These are phyloP conservation scores for Perkinsus chesapeaki DNA, from an alignment of 169 alveolate species.

Conservation along the genomic window DNA sequence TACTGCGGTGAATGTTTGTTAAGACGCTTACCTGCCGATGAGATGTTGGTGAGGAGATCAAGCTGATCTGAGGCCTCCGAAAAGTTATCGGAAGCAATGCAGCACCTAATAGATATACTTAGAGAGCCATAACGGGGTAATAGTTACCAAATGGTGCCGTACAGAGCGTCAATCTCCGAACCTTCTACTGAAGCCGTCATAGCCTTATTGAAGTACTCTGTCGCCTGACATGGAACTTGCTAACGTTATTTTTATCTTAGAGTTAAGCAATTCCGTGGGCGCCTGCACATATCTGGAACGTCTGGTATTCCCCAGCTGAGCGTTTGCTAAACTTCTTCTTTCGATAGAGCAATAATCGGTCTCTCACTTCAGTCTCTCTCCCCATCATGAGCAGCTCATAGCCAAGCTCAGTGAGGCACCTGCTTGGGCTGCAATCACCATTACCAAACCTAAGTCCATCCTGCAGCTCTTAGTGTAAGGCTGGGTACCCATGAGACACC, in stretches of 20 bases:
- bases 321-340: background rate
- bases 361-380: background rate
- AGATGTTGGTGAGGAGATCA: slow-evolving; percentile 26
- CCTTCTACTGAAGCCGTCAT: background rate
- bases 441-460: background rate
- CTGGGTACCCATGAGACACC: background rate
- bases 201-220: background rate
- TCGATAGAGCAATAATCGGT: background rate
- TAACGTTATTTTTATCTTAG: no score
- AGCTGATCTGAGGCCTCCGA: slow-evolving; percentile 22
- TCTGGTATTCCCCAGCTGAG: no score
- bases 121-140: background rate
- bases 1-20: background rate
- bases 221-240: background rate
- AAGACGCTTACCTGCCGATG: background rate
- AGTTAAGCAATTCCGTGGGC: no score
- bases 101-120: slow-evolving; percentile 1
- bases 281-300: no score
- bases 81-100: slow-evolving; percentile 18
- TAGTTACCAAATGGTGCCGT: slow-evolving; percentile 17
- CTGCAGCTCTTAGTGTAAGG: background rate
- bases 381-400: background rate
- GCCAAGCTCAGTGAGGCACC: slow-evolving; percentile 5
- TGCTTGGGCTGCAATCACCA: background rate
- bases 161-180: slow-evolving; percentile 13